phyloP scores from a whole-genome alignment of 306 rosid genomes.

The Astragalus membranaceus region DNA sequence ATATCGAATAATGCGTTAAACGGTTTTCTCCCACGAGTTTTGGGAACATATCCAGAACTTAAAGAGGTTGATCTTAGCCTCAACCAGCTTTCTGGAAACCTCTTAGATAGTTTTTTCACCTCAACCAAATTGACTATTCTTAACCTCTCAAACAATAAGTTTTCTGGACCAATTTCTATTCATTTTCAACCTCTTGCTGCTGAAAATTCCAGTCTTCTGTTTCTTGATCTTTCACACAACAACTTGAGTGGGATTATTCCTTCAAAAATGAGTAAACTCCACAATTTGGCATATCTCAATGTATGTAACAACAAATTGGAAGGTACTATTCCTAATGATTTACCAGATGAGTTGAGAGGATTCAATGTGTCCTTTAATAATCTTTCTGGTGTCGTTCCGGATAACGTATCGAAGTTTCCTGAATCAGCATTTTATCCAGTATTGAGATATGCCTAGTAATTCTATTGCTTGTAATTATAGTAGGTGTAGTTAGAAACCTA shows the following conservation, averaged over 20 bases:
- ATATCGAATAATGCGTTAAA: slow-evolving; percentile 59
- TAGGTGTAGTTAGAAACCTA: too few relatives aligned
- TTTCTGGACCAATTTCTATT: slow-evolving; percentile 52
- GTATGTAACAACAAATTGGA: slow-evolving; percentile 54
- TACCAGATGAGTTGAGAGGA: slow-evolving; percentile 49
- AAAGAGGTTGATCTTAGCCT: slow-evolving; percentile 59
- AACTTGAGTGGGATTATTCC: slow-evolving; percentile 56
- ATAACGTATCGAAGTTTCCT: slow-evolving; percentile 49
- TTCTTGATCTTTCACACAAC: slow-evolving; percentile 69
- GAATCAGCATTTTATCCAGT: slow-evolving; percentile 75
- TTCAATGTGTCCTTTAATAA: slow-evolving; percentile 66
- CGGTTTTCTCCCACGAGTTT: slow-evolving; percentile 55
- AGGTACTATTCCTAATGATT: slow-evolving; percentile 53
- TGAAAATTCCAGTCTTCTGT: slow-evolving; percentile 39
- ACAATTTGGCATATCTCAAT: slow-evolving; percentile 46
- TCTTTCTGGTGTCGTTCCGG: slow-evolving; percentile 61
- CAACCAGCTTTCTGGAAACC: slow-evolving; percentile 55
- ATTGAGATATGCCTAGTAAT: too few relatives aligned
- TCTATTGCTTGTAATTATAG: too few relatives aligned
- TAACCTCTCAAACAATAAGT: slow-evolving; percentile 54
- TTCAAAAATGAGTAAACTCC: slow-evolving; percentile 41
- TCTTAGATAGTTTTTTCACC: slow-evolving; percentile 49
- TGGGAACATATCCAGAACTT: slow-evolving; percentile 62
- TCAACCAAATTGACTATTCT: slow-evolving; percentile 54
- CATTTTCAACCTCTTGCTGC: slow-evolving; percentile 24